phyloP scores from a whole-genome alignment of 257 asterid genomes.

The Primulina huaijiensis region DNA sequence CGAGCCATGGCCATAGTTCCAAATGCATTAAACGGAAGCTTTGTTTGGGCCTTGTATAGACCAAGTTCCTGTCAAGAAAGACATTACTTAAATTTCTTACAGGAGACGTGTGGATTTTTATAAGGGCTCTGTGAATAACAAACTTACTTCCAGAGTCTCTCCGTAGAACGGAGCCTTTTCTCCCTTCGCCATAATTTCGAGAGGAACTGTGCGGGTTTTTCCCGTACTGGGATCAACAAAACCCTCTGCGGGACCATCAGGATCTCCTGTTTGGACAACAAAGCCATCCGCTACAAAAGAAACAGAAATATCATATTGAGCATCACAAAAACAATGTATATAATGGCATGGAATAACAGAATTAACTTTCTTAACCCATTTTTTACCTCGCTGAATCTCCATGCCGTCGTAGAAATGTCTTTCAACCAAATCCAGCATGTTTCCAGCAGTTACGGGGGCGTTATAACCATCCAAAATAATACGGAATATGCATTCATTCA shows the following conservation, averaged over 20 bases:
- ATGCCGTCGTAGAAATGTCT: conserved; percentile 98
- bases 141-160: conserved; percentile 84
- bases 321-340: not conserved
- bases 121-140: not conserved
- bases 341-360: conserved; percentile 6
- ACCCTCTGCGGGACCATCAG: conserved; percentile 99
- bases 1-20: conserved; percentile 99
- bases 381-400: conserved; percentile 95
- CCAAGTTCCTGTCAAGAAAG: conserved; percentile 70
- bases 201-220: conserved; percentile 78
- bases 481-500: conserved; percentile 70
- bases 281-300: conserved; percentile 87
- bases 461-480: conserved; percentile 94
- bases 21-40: conserved; percentile 94
- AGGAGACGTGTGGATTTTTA: not conserved
- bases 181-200: conserved; percentile 84
- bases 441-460: conserved; percentile 97
- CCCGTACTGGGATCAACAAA: conserved; percentile 95
- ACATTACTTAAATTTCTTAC: too few relatives aligned
- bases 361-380: conserved; percentile 1
- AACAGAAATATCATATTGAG: conserved; percentile 32
- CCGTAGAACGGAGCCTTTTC: conserved; percentile 92
- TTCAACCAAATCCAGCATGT: conserved; percentile 82
- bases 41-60: conserved; percentile 95
- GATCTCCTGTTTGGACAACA: conserved; percentile 99